Base-by-base conservation (phyloP, 257 asterid genomes). In the Solanum peruvianum region DNA sequence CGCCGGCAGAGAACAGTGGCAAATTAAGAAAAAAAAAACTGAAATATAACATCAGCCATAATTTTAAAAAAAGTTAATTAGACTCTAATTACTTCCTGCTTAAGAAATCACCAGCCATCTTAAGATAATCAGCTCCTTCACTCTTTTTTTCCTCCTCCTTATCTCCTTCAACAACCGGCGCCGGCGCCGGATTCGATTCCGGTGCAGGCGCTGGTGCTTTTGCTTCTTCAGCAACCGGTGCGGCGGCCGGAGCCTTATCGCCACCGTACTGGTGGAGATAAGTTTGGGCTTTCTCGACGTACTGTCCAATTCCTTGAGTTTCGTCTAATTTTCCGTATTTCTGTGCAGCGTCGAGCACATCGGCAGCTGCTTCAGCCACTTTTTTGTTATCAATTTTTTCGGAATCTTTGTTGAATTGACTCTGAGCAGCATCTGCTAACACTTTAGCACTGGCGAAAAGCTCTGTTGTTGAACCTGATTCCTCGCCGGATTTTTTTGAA, bases 271-370 rank as follows among this genome's bases (percentile, higher is more conserved):
- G 25, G 87, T 93, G 92, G 87, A 93, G 92, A 70, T 93, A 93
- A 88, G 58, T 91, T 90, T 93, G 93, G 1, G 96, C 96, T 86
- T 93, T 93, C 7, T 92, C 94, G 42, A 88, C 92, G 87, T 93
- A 93, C 90, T 91, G 90, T 21, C 96, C 96, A 67, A 89, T 31
- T 11, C 96, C 96, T 80, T 89, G 35, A 66, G 87, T 87, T 45
- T 87, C 91, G 18, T 92, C 94, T 2, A 93, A 91, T 86, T 93
- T 93, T 4, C 90, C 96, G 84, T 93, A 92, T 12, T 87, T 67
- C 5, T 86, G 73, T 39, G 91, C 94, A 41, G 92, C 90, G 56
- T 60, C 91, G 82, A 93, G 89, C 27, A 93, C 82, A 29, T 93
- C 91, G 11, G 94, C 94, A 58, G 91, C 89, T 35, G 96, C 93